A percentile compares a stretch with the other conserved stretches of the same genome.
phyloP scores from a whole-genome alignment of 768 basidiomycete species.

The Termitomyces eurrhizus region DNA sequence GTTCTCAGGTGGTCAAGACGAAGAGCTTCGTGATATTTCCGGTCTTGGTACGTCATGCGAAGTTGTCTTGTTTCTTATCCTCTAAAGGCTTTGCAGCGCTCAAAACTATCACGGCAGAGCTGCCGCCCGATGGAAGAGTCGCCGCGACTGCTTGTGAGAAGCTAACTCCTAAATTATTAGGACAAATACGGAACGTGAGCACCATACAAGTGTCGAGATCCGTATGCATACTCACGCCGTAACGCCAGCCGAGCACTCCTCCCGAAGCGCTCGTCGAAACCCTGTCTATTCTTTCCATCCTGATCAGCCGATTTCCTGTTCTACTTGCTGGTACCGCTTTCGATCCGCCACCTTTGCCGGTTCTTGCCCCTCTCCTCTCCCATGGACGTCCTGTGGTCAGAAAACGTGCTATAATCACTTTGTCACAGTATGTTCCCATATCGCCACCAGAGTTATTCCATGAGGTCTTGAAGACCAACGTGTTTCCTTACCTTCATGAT shows the following conservation, averaged over 20 bases:
- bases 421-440: constrained; percentile 80
- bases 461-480: constrained; percentile 52
- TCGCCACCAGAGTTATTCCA: constrained; percentile 61
- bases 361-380: constrained; percentile 68
- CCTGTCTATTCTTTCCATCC: constrained; percentile 80
- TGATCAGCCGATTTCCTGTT: constrained; percentile 79
- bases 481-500: constrained; percentile 55
- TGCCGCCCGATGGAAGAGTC: constrained; percentile 79
- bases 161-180: constrained; percentile 78
- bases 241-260: constrained; percentile 54
- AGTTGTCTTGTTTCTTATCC: not conserved
- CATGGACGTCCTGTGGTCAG: constrained; percentile 82
- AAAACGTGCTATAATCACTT: constrained; percentile 85
- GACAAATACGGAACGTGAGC: constrained; percentile 71
- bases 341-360: constrained; percentile 55
- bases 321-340: constrained; percentile 54
- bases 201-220: not conserved
- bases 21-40: constrained; percentile 92
- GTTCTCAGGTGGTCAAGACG: constrained; percentile 82
- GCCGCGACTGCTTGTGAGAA: constrained; percentile 78
- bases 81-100: constrained; percentile 50
- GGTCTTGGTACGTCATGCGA: constrained; percentile 63
- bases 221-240: not conserved
- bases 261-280: constrained; percentile 83
- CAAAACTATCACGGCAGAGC: constrained; percentile 91